phyloP scores from a whole-genome alignment of 441 rosid genomes.

The Adansonia gregorii region DNA sequence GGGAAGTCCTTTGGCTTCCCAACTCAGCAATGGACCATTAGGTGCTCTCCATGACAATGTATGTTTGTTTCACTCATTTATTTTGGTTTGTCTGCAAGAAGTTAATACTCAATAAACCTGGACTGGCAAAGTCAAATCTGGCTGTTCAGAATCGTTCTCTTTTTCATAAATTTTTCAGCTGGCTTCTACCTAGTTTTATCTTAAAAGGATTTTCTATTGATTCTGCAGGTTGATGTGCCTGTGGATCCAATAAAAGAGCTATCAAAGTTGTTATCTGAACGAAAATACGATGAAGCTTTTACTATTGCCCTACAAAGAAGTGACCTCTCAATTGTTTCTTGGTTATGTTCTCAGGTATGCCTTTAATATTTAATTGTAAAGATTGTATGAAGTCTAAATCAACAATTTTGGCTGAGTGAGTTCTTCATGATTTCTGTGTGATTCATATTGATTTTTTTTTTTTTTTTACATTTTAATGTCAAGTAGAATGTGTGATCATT shows the following conservation, averaged over 20 bases:
- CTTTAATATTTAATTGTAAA: background rate
- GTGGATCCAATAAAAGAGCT: constrained; percentile 60
- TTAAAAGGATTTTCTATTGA: constrained; percentile 16
- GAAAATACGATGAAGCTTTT: constrained; percentile 69
- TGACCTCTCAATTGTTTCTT: constrained; percentile 60
- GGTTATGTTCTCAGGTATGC: constrained; percentile 54
- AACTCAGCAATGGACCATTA: constrained; percentile 56
- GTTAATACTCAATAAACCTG: background rate
- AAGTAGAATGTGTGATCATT: background rate
- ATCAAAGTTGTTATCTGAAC: constrained; percentile 52
- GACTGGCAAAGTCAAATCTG: constrained; percentile 9
- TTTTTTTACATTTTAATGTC: no score
- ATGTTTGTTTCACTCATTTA: constrained; percentile 15
- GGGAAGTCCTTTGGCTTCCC: constrained; percentile 46
- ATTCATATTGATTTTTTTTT: background rate
- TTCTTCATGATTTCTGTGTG: background rate
- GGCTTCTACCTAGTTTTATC: constrained; percentile 4
- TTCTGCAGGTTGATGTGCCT: constrained; percentile 51
- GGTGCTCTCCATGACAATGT: constrained; percentile 59
- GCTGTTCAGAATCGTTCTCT: constrained; percentile 9
- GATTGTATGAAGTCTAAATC: background rate
- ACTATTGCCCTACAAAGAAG: constrained; percentile 62
- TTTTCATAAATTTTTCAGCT: background rate
- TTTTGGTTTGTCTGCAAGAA: constrained; percentile 1
- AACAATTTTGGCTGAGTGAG: background rate